phyloP scores from a whole-genome alignment of 495 filamentous ascomycete genomes.

The Penicillium samsonianum region DNA sequence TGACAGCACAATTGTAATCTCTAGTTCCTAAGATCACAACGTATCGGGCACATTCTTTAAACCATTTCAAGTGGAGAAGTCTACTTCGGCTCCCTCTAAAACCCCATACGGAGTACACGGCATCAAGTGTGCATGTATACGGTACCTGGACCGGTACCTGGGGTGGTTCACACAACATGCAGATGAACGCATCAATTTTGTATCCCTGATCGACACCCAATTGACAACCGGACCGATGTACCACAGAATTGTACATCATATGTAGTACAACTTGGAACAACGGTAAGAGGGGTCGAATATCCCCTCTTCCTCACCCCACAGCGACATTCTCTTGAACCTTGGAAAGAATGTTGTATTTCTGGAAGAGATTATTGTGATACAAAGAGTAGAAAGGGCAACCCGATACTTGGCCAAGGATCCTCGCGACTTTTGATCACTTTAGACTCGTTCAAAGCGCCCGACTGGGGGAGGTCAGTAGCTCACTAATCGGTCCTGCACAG shows the following conservation, averaged over 20 bases:
- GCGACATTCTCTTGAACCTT: conserved; percentile 5
- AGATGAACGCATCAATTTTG: background rate
- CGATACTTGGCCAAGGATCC: background rate
- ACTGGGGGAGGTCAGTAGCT: background rate
- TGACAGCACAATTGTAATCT: background rate
- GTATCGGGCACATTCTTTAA: background rate
- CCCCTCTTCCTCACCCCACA: background rate
- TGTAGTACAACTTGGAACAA: conserved; percentile 1
- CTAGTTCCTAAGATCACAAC: background rate
- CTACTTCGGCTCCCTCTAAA: background rate
- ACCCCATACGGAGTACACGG: background rate
- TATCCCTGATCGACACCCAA: conserved; percentile 6
- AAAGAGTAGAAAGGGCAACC: background rate
- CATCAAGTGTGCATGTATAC: background rate
- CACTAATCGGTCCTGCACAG: background rate
- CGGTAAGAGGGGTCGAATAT: conserved; percentile 1
- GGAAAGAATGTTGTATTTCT: background rate
- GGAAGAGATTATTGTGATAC: background rate
- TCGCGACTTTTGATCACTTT: background rate
- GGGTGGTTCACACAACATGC: conserved; percentile 1
- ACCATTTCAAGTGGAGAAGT: background rate
- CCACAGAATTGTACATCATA: background rate
- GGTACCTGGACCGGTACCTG: conserved; percentile 1
- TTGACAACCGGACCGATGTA: conserved; percentile 4
- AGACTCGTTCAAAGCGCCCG: background rate